These are phyloP conservation scores for Chrysoporthe austroafricana DNA, from an alignment of 2,329 filamentous ascomycete species.

Conservation along the genomic window DNA sequence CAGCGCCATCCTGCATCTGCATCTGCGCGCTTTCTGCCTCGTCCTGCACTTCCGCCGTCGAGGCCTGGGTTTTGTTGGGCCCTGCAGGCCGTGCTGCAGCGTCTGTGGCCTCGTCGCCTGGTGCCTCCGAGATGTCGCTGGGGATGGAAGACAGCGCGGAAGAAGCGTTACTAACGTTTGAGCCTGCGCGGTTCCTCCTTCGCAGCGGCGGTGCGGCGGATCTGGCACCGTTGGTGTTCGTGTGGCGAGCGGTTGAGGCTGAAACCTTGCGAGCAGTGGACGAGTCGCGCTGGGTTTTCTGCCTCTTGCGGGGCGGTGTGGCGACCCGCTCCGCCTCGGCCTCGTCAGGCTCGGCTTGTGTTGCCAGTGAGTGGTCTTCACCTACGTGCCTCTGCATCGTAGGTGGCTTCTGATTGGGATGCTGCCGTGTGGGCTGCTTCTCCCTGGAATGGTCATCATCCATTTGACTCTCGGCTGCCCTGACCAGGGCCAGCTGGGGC, in stretches of 20 bases:
- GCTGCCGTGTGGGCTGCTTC: background rate
- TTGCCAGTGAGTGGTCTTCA: background rate
- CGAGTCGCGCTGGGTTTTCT: constrained; percentile 27
- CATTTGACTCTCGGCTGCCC: background rate
- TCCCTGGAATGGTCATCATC: background rate
- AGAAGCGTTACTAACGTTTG: constrained; percentile 36
- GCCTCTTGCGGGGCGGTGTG: constrained; percentile 30
- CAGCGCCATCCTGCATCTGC: constrained; percentile 10
- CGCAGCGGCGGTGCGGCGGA: constrained; percentile 33
- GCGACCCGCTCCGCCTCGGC: constrained; percentile 26
- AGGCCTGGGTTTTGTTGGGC: background rate
- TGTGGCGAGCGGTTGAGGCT: constrained; percentile 28
- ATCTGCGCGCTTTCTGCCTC: background rate
- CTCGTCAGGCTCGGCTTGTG: constrained; percentile 19
- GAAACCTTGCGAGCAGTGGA: constrained; percentile 22
- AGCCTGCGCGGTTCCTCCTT: constrained; percentile 33
- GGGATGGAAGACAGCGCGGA: constrained; percentile 40
- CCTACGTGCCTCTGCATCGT: constrained; percentile 2
- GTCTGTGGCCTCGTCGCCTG: constrained; percentile 23
- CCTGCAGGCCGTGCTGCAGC: constrained; percentile 14
- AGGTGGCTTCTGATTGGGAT: background rate
- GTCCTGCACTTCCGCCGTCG: constrained; percentile 3
- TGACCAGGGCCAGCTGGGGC: constrained; percentile 3
- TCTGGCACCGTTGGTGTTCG: constrained; percentile 32
- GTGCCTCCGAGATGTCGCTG: constrained; percentile 26